phyloP scores from a whole-genome alignment of 2,329 filamentous ascomycete genomes.

The Verticillium nonalfalfae region DNA sequence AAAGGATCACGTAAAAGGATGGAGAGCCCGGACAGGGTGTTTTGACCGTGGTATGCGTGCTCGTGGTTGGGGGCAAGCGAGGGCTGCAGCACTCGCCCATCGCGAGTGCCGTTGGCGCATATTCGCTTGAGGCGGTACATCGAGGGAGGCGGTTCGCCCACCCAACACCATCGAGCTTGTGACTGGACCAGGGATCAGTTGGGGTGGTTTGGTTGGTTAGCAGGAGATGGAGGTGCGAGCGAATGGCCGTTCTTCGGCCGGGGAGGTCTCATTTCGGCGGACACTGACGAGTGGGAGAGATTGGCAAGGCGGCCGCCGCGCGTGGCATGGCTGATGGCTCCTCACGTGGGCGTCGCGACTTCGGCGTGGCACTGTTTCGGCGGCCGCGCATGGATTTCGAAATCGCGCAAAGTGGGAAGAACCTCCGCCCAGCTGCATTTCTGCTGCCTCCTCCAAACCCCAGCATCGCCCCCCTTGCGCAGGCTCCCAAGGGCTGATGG shows the following conservation, averaged over 20 bases:
- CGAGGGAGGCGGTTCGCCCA: no score
- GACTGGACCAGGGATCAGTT: neutral
- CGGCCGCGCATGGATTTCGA: neutral
- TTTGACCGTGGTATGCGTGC: no score
- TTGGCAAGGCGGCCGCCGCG: neutral
- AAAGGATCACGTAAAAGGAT: neutral
- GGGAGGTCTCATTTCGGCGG: neutral
- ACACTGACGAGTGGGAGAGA: neutral
- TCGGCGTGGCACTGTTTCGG: neutral
- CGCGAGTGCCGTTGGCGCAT: neutral
- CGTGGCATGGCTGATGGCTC: neutral
- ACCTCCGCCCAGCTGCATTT: no score
- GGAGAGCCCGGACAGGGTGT: no score
- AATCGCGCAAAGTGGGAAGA: neutral
- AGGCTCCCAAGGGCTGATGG: no score
- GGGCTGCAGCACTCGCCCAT: neutral
- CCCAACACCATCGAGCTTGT: no score
- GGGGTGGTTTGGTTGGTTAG: no score
- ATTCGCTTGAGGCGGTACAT: neutral
- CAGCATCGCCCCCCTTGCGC: no score
- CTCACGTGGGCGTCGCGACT: neutral
- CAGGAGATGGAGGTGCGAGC: neutral
- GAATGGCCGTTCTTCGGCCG: neutral
- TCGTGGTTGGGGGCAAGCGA: no score
- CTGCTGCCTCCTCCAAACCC: neutral